phyloP scores from a whole-genome alignment of 2,329 filamentous ascomycete species.

The Botryotinia calthae region DNA sequence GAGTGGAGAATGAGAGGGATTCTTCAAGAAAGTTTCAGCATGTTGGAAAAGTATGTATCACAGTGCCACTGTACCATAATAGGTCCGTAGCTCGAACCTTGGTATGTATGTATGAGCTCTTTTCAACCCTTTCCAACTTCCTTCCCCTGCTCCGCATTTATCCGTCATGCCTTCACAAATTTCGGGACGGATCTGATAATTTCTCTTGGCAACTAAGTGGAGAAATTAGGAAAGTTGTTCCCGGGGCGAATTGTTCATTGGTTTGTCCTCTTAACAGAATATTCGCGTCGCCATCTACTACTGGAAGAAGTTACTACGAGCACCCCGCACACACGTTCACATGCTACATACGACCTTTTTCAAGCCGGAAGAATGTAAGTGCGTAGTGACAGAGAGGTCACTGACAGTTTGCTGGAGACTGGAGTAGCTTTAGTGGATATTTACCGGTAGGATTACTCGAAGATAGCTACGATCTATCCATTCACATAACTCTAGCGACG shows the following conservation, averaged over 20 bases:
- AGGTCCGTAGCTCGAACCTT: neutral
- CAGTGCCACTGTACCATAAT: neutral
- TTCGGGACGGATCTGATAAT: constrained; percentile 21
- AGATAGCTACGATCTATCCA: neutral
- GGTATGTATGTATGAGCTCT: neutral
- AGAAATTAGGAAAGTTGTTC: neutral
- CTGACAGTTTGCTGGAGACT: neutral
- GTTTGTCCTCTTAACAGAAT: neutral
- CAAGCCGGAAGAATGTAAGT: neutral
- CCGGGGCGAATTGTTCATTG: neutral
- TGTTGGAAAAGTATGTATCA: neutral
- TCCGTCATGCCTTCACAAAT: constrained; percentile 2
- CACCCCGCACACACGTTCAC: neutral
- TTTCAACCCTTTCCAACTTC: neutral
- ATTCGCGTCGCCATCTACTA: neutral
- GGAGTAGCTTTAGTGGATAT: neutral
- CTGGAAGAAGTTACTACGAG: neutral
- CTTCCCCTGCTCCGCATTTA: constrained; percentile 9
- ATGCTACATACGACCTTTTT: neutral
- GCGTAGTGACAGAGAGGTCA: neutral
- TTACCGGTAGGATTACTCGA: neutral
- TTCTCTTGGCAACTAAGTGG: constrained; percentile 15
- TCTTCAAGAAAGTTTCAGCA: neutral
- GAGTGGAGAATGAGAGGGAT: neutral
- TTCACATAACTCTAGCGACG: neutral